These are phyloP conservation scores for Ensete ventricosum DNA, from an alignment of 176 grass and related monocot species.

Conservation along the genomic window DNA sequence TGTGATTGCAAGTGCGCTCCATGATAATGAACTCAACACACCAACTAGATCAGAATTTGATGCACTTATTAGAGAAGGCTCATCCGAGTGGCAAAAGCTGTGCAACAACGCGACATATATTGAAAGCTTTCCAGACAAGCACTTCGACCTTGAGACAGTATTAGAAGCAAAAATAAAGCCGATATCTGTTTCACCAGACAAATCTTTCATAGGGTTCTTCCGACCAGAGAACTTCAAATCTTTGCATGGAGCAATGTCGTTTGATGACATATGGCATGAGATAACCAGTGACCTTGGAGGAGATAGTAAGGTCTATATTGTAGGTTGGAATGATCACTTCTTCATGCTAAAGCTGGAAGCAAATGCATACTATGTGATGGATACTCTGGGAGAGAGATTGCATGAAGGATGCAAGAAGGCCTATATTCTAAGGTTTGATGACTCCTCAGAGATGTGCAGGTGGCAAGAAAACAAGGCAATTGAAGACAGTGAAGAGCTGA, in stretches of 20 bases:
- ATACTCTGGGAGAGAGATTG: slow-evolving; percentile 1
- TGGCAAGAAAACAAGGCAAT: too few relatives aligned
- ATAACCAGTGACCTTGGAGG: neutral
- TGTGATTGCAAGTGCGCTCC: neutral
- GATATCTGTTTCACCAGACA: neutral
- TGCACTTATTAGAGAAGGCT: neutral
- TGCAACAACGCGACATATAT: neutral
- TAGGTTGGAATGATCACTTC: slow-evolving; percentile 11
- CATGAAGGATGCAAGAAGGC: slow-evolving; percentile 1
- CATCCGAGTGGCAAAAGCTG: neutral
- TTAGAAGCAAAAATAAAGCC: neutral
- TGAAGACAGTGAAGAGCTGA: neutral
- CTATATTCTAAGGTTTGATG: slow-evolving; percentile 6
- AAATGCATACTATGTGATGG: neutral
- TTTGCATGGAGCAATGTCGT: neutral
- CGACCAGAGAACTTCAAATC: neutral
- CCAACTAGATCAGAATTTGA: neutral
- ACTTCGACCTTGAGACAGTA: slow-evolving; percentile 11
- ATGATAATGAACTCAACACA: neutral
- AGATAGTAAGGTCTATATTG: neutral
- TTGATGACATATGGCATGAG: slow-evolving; percentile 5
- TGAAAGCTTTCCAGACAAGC: neutral
- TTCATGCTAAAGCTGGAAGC: neutral
- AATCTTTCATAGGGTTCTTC: slow-evolving; percentile 10
- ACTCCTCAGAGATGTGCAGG: neutral